Evolutionary conservation across 345 rosid species (phyloP).

Genomic region (Arabidopsis arenosa): DNA sequence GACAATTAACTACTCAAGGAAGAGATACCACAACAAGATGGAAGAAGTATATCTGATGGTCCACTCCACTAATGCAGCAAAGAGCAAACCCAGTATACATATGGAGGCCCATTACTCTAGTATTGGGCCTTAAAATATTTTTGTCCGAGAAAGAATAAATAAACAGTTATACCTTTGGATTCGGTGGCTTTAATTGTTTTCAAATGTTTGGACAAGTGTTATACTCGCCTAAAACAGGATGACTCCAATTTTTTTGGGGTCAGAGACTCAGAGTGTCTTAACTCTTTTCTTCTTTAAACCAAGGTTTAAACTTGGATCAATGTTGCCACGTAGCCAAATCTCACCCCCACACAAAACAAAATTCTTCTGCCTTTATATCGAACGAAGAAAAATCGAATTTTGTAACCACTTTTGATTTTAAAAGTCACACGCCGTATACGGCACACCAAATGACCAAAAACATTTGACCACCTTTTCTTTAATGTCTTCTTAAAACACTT

Average conservation of each 20-base stretch:
- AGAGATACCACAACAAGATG: neutral
- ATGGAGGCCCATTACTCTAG: conserved; percentile 2
- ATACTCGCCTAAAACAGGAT: neutral
- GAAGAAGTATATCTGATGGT: neutral
- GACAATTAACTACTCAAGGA: neutral
- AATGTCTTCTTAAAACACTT: too few relatives aligned
- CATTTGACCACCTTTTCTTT: conserved; percentile 5
- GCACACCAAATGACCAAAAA: conserved; percentile 9
- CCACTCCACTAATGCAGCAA: neutral
- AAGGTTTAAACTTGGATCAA: neutral
- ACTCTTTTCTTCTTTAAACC: neutral
- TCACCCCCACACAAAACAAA: neutral
- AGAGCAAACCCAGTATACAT: conserved; percentile 9
- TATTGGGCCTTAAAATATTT: neutral
- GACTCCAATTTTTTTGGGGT: neutral
- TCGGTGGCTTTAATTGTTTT: neutral
- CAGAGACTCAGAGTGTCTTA: neutral
- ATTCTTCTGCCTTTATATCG: too few relatives aligned
- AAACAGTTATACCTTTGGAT: neutral
- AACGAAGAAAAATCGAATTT: conserved; percentile 22
- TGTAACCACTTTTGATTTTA: neutral
- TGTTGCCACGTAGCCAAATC: conserved; percentile 23
- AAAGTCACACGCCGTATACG: neutral
- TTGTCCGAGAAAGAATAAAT: neutral
- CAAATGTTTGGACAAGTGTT: neutral